These are phyloP conservation scores for Eutypella sp. DNA, from an alignment of 2,329 filamentous ascomycete genomes.

Conservation along the genomic window DNA sequence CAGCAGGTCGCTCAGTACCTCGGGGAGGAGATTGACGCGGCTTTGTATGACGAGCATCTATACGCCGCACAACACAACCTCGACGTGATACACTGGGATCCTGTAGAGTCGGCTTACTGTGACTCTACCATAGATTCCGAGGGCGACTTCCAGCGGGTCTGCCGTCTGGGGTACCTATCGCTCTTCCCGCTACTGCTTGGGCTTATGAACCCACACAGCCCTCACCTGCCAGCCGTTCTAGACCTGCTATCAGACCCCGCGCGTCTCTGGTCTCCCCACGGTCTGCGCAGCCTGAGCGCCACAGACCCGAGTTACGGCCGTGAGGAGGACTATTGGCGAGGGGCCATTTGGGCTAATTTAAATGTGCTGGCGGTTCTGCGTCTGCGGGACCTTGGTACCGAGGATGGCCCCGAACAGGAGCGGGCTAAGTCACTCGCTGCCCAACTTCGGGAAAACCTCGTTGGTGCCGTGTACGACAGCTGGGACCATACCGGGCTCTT, in stretches of 20 bases:
- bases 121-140: constrained; percentile 66
- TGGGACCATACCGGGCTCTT: constrained; percentile 65
- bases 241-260: constrained; percentile 10
- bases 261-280: constrained; percentile 10
- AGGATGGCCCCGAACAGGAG: background rate
- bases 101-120: constrained; percentile 74
- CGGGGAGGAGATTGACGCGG: constrained; percentile 65
- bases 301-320: constrained; percentile 10
- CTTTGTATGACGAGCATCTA: constrained; percentile 64
- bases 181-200: constrained; percentile 16
- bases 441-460: constrained; percentile 9
- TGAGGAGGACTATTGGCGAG: constrained; percentile 18
- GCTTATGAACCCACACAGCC: constrained; percentile 12
- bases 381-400: constrained; percentile 35
- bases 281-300: constrained; percentile 14
- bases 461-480: constrained; percentile 31
- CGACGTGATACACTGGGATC: constrained; percentile 85
- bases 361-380: constrained; percentile 49
- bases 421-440: constrained; percentile 12
- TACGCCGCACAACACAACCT: constrained; percentile 76
- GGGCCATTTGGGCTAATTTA: constrained; percentile 16
- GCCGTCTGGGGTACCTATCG: constrained; percentile 15
- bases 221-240: constrained; percentile 11
- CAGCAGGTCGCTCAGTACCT: constrained; percentile 69
- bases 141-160: constrained; percentile 13